Conservation (phyloP, 768 basidiomycete genomes). For the Suillus fuscotomentosus region DNA sequence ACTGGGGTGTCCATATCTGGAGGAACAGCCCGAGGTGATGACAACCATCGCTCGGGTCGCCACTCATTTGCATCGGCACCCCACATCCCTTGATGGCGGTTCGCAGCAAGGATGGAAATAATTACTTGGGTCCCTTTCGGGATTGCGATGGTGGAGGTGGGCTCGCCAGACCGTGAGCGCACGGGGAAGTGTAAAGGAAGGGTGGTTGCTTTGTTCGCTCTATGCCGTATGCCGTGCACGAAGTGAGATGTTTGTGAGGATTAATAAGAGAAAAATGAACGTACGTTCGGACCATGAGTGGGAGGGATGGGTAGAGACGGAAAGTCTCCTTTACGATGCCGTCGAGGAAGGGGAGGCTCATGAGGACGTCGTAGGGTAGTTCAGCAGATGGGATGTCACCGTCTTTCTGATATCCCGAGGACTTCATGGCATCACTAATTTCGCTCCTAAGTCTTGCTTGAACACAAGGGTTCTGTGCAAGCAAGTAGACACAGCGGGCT, state of each 20-base stretch:
- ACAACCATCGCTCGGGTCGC: conserved; percentile 48
- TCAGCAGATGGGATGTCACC: conserved; percentile 10
- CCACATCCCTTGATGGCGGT: conserved; percentile 42
- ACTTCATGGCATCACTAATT: conserved; percentile 21
- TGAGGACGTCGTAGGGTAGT: conserved; percentile 37
- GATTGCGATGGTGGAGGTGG: conserved; percentile 16
- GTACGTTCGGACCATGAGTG: conserved; percentile 17
- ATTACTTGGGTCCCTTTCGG: conserved; percentile 34
- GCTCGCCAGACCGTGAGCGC: conserved; percentile 31
- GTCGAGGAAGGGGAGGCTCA: conserved; percentile 37
- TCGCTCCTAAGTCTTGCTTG: conserved; percentile 41
- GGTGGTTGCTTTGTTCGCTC: conserved; percentile 34
- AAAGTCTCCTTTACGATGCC: conserved; percentile 40
- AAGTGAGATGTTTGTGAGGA: background rate
- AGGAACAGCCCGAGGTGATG: too few relatives aligned
- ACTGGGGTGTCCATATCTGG: too few relatives aligned
- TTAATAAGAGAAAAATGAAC: background rate
- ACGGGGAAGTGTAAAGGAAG: conserved; percentile 42
- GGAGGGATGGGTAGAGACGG: conserved; percentile 31
- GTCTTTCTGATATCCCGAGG: background rate
- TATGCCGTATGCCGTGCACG: conserved; percentile 9
- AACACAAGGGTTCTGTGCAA: conserved; percentile 34
- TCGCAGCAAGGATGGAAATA: conserved; percentile 36
- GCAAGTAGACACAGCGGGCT: conserved; percentile 32
- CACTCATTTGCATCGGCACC: conserved; percentile 45